Base-by-base conservation (phyloP, 306 rosid genomes). In the Vigna trinervia region DNA sequence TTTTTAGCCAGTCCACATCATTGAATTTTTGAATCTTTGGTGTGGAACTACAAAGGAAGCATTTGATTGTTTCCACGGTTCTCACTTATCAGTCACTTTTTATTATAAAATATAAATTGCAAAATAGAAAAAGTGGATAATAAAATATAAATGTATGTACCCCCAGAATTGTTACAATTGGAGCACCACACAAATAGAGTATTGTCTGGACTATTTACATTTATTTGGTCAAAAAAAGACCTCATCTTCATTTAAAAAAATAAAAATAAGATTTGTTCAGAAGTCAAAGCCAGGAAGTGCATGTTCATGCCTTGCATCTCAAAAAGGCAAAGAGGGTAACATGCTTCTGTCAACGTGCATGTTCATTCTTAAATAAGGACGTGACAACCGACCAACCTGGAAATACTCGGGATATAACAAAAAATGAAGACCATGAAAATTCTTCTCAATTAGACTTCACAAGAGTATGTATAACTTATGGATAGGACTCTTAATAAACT, bases 271-370 rank as follows among this genome's bases (percentile, higher is more conserved):
- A 43, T 23, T 65, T 61, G 38, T 73, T 79, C 79, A 53, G 64
- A 72, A 84, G 91, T 85, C 90, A 89, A 85, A 77, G 78, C 57
- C 43, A 28, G 77, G 84, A 83, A 82, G 78, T 86, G 80, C 74
- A 65, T 88, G 82, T 78, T 82, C 82, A 76, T 85, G 84, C 87
- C 51, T 80, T 82, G 87, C 84, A 84, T 85, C 79, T 79, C 86
- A 75, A 64, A 75, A 71, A 45, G 56, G 46, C 47, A 60, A 38
- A 81, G 79, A 84, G 80, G 81, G 88, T 90, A 90, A 91, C 97
- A 90, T 91, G 98, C 87, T 78, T 69, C 83, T 69, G 87, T 85
- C 94, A 88, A 85, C 96, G 83, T 82, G 76, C 98, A 86, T 87
- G 96, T 88, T 93, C 88, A 50, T 76, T 79, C 50, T 72, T 67